These are phyloP conservation scores for Agaricus subrufescens DNA, from an alignment of 768 basidiomycete species.

Conservation along the genomic window DNA sequence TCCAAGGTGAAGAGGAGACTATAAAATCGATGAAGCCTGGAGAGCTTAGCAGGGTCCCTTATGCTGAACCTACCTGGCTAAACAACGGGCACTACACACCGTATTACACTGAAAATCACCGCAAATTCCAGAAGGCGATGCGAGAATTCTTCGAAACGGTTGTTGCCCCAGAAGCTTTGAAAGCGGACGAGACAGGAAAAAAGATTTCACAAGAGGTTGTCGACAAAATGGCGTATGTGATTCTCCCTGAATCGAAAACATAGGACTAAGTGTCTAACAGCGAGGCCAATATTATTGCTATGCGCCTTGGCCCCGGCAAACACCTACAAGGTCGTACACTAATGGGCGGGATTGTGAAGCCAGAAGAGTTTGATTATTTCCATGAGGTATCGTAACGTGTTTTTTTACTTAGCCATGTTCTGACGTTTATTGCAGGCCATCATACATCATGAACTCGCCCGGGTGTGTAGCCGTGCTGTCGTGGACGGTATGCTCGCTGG, in stretches of 20 bases:
- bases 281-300: constrained; percentile 73
- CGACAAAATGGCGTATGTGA: constrained; percentile 72
- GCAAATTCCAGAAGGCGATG: constrained; percentile 69
- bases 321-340: constrained; percentile 76
- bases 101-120: constrained; percentile 45
- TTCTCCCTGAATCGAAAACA: background rate
- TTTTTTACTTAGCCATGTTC: background rate
- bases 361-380: constrained; percentile 93
- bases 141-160: constrained; percentile 76
- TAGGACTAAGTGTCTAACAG: constrained; percentile 29
- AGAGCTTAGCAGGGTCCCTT: constrained; percentile 27
- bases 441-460: constrained; percentile 75
- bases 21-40: constrained; percentile 23
- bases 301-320: constrained; percentile 89
- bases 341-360: constrained; percentile 69
- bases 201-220: constrained; percentile 80
- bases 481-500: constrained; percentile 84
- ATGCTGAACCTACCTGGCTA: constrained; percentile 30
- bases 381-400: constrained; percentile 56
- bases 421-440: constrained; percentile 46
- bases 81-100: constrained; percentile 26
- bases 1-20: constrained; percentile 23
- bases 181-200: constrained; percentile 86
- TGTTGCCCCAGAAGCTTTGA: constrained; percentile 67
- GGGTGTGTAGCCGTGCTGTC: constrained; percentile 82